Conservation (phyloP, 2,329 filamentous ascomycete genomes). For the Tolypocladium cylindrosporum region DNA sequence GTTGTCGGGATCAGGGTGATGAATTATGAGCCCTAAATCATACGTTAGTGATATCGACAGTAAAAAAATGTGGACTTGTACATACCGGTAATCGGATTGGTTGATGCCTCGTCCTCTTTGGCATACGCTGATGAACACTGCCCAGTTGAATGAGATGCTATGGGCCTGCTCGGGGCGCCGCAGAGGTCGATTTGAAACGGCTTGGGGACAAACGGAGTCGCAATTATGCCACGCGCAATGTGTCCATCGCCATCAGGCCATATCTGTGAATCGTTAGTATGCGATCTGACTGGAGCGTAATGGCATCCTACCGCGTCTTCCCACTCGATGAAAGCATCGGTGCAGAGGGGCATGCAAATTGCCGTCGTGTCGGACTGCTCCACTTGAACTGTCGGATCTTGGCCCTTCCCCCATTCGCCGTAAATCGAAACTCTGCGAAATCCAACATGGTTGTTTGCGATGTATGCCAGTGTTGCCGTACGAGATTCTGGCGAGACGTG, state of each 20-base stretch:
- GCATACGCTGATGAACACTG: conserved; percentile 38
- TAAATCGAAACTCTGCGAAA: conserved; percentile 39
- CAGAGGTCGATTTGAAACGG: conserved; percentile 39
- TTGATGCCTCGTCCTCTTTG: conserved; percentile 22
- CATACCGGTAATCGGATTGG: conserved; percentile 14
- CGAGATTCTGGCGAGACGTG: conserved; percentile 20
- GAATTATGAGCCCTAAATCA: conserved; percentile 34
- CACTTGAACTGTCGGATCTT: conserved; percentile 27
- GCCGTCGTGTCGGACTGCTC: conserved; percentile 31
- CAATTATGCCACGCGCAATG: conserved; percentile 43
- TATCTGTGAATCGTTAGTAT: conserved; percentile 22
- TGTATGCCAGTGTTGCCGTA: conserved; percentile 38
- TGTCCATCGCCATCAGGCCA: conserved; percentile 26
- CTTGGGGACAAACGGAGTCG: conserved; percentile 38
- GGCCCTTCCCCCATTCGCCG: conserved; percentile 21
- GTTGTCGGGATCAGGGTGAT: conserved; percentile 14
- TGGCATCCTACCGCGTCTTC: conserved; percentile 34
- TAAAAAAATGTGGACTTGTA: neutral
- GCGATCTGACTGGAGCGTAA: neutral
- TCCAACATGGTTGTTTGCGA: conserved; percentile 41
- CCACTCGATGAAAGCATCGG: conserved; percentile 46
- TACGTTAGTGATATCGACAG: neutral
- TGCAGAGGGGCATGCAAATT: conserved; percentile 38
- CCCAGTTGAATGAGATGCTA: conserved; percentile 26
- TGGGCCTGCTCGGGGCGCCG: conserved; percentile 10